phyloP scores from a whole-genome alignment of 106 monocot genomes.

The Acanthochlamys bracteata region DNA sequence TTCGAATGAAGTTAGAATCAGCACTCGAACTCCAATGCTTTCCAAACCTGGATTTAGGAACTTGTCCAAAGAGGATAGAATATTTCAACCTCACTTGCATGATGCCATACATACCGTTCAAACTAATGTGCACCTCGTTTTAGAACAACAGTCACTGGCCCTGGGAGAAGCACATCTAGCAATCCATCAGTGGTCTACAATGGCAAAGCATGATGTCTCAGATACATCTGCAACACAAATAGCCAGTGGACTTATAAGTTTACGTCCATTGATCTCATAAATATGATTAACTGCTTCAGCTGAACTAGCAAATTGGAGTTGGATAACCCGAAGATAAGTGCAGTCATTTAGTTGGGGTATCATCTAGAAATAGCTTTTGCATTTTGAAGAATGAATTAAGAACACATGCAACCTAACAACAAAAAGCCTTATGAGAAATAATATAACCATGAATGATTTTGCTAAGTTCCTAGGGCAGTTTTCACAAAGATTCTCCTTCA shows the following conservation, averaged over 20 bases:
- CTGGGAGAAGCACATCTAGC: slow-evolving; percentile 77
- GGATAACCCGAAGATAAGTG: slow-evolving; percentile 1
- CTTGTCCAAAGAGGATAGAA: slow-evolving; percentile 36
- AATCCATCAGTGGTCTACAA: slow-evolving; percentile 54
- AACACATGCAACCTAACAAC: background rate
- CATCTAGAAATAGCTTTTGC: background rate
- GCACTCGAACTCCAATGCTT: slow-evolving; percentile 86
- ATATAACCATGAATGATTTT: background rate
- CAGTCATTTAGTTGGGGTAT: background rate
- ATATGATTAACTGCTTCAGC: slow-evolving; percentile 58
- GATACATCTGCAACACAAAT: slow-evolving; percentile 89
- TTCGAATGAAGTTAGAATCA: slow-evolving; percentile 62
- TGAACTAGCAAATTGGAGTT: slow-evolving; percentile 49
- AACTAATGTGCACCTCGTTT: slow-evolving; percentile 41
- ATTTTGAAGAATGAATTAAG: background rate
- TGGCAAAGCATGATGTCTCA: slow-evolving; percentile 74
- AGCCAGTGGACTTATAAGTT: slow-evolving; percentile 70
- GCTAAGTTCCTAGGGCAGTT: background rate
- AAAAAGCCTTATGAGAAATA: background rate
- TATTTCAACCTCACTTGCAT: background rate
- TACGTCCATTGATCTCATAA: slow-evolving; percentile 87
- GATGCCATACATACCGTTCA: no score
- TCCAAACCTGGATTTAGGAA: slow-evolving; percentile 80
- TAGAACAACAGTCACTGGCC: slow-evolving; percentile 87
- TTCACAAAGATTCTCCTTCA: no score